Conservation (phyloP, 2,329 filamentous ascomycete genomes). For the Pseudocercospora fuligena region DNA sequence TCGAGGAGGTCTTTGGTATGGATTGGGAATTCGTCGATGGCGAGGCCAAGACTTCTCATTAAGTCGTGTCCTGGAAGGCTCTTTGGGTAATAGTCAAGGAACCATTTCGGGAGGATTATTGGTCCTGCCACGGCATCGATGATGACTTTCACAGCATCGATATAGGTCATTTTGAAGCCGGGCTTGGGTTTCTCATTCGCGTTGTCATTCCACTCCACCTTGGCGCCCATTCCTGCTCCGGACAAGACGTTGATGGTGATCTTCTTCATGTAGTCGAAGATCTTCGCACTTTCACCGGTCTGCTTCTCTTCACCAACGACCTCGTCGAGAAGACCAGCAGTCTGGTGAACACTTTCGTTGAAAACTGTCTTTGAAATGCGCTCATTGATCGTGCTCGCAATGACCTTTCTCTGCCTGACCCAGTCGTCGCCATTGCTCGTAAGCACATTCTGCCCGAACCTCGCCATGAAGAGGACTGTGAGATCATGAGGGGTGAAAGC, state of each 20-base stretch:
- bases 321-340: conserved; percentile 36
- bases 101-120: conserved; percentile 35
- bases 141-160: conserved; percentile 34
- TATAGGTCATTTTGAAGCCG: conserved; percentile 40
- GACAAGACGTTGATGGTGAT: conserved; percentile 41
- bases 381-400: conserved; percentile 42
- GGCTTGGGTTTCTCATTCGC: conserved; percentile 31
- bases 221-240: conserved; percentile 39
- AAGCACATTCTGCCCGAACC: conserved; percentile 37
- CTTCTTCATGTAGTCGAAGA: conserved; percentile 43
- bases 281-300: conserved; percentile 27
- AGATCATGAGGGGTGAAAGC: conserved; percentile 33
- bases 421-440: conserved; percentile 35
- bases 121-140: conserved; percentile 33
- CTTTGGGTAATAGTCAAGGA: conserved; percentile 32
- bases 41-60: conserved; percentile 27
- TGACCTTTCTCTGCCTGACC: conserved; percentile 40
- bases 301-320: conserved; percentile 15
- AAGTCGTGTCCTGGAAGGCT: conserved; percentile 30
- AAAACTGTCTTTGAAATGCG: conserved; percentile 41
- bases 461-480: conserved; percentile 28
- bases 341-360: conserved; percentile 36
- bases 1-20: conserved; percentile 34
- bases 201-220: conserved; percentile 34
- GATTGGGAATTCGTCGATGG: conserved; percentile 34